Evolutionary conservation across 1,284 basidiomycete species (phyloP).

Genomic region (Athelia psychrophila): DNA sequence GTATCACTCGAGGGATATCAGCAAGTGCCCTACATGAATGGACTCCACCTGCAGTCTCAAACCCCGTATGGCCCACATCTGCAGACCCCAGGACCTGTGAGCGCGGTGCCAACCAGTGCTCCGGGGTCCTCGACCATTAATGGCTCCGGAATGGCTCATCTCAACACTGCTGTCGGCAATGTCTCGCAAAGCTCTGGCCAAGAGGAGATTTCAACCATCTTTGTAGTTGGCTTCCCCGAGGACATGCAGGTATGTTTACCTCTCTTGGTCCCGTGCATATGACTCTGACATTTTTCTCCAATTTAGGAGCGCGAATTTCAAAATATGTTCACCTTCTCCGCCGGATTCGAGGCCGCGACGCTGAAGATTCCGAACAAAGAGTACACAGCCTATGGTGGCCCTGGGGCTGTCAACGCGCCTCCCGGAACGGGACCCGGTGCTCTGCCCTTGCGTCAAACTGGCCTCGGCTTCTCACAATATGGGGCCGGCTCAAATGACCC

Average conservation of each 20-base stretch:
- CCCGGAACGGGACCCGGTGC: constrained; percentile 6
- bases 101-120: constrained; percentile 14
- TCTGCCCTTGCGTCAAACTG: constrained; percentile 12
- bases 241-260: constrained; percentile 81
- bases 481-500: constrained; percentile 65
- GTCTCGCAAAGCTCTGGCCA: constrained; percentile 31
- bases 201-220: constrained; percentile 97
- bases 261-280: constrained; percentile 7
- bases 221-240: constrained; percentile 98
- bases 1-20: constrained; percentile 31
- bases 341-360: constrained; percentile 96
- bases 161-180: constrained; percentile 20
- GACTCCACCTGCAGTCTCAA: constrained; percentile 58
- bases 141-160: constrained; percentile 15
- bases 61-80: constrained; percentile 72
- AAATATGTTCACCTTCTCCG: constrained; percentile 98
- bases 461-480: constrained; percentile 6
- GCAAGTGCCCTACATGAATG: constrained; percentile 32
- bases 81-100: constrained; percentile 34
- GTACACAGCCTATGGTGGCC: constrained; percentile 62
- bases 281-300: constrained; percentile 8
- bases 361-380: constrained; percentile 95
- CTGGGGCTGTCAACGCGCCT: constrained; percentile 4
- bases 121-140: constrained; percentile 19
- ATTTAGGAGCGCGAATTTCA: constrained; percentile 94